These are phyloP conservation scores for Sporothrix inflata DNA, from an alignment of 2,329 filamentous ascomycete genomes.

Conservation along the genomic window DNA sequence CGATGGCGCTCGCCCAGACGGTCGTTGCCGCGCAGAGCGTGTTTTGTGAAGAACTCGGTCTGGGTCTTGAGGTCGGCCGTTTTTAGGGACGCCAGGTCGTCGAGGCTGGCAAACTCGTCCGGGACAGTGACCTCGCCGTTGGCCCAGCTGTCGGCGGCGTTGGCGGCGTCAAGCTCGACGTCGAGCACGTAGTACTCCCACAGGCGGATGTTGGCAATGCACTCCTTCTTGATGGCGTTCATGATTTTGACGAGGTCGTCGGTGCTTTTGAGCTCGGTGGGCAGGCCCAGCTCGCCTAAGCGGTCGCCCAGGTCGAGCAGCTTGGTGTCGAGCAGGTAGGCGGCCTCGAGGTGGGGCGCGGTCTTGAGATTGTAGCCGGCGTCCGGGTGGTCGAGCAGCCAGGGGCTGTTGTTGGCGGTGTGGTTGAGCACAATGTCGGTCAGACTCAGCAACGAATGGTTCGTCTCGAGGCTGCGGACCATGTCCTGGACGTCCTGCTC, in stretches of 20 bases:
- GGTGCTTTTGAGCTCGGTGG: conserved; percentile 69
- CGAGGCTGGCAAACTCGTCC: conserved; percentile 45
- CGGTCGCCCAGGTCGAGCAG: conserved; percentile 76
- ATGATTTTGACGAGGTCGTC: conserved; percentile 81
- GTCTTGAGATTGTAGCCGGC: conserved; percentile 93
- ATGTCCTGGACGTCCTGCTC: conserved; percentile 79
- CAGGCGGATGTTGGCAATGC: conserved; percentile 74
- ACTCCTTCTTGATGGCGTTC: conserved; percentile 79
- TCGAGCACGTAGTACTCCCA: conserved; percentile 95
- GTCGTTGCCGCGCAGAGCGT: conserved; percentile 72
- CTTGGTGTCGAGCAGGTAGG: conserved; percentile 63
- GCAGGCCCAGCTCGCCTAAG: conserved; percentile 71
- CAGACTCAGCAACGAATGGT: conserved; percentile 82
- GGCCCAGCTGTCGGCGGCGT: conserved; percentile 72
- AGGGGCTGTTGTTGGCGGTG: conserved; percentile 92
- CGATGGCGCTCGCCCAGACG: conserved; percentile 79
- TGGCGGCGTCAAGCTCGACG: conserved; percentile 70
- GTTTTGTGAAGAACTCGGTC: conserved; percentile 66
- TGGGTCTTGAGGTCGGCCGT: conserved; percentile 51
- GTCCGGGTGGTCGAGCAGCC: conserved; percentile 93
- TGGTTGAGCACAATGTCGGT: conserved; percentile 99
- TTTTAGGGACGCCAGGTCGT: conserved; percentile 54
- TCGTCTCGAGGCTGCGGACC: conserved; percentile 78
- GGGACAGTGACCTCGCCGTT: conserved; percentile 60
- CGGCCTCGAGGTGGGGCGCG: conserved; percentile 74